Percentiles rank a stretch among this genome's conserved stretches.
phyloP scores from a whole-genome alignment of 805 yeast genomes.

The Debaryomyces prosopidis region DNA sequence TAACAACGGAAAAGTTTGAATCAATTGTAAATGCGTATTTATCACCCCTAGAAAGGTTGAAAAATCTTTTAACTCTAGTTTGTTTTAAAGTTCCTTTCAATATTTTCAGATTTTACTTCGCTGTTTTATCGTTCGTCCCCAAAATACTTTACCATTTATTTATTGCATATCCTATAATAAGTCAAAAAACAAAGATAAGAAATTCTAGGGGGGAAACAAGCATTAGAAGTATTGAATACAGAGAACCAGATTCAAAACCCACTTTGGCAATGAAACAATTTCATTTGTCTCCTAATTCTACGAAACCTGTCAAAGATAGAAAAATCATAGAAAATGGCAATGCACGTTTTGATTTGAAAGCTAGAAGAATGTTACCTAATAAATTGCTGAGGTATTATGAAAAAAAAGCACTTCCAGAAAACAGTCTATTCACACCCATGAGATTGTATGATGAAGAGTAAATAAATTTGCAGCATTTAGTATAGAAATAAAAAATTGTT shows the following conservation, averaged over 20 bases:
- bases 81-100: constrained; percentile 18
- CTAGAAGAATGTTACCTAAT: constrained; percentile 6
- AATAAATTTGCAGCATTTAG: neutral
- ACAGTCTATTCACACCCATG: neutral
- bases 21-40: constrained; percentile 4
- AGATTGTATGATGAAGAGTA: neutral
- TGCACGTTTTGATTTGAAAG: neutral
- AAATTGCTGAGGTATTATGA: constrained; percentile 8
- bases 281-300: constrained; percentile 5
- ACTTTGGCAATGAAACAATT: constrained; percentile 13
- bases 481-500: neutral
- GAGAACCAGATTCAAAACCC: constrained; percentile 1
- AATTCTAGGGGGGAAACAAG: neutral
- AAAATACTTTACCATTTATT: constrained; percentile 16
- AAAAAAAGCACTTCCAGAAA: neutral
- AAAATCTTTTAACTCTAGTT: constrained; percentile 7
- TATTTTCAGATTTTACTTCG: constrained; percentile 10
- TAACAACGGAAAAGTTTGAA: neutral
- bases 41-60: constrained; percentile 10
- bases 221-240: neutral
- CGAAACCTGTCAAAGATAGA: neutral
- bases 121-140: constrained; percentile 21
- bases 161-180: constrained; percentile 14
- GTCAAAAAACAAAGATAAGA: neutral
- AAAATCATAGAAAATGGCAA: neutral